Evolutionary conservation across 2,329 filamentous ascomycete species (phyloP), one percentile per base, ranked within the genome.

Genomic region (Dothidotthia symphoricarpi): DNA sequence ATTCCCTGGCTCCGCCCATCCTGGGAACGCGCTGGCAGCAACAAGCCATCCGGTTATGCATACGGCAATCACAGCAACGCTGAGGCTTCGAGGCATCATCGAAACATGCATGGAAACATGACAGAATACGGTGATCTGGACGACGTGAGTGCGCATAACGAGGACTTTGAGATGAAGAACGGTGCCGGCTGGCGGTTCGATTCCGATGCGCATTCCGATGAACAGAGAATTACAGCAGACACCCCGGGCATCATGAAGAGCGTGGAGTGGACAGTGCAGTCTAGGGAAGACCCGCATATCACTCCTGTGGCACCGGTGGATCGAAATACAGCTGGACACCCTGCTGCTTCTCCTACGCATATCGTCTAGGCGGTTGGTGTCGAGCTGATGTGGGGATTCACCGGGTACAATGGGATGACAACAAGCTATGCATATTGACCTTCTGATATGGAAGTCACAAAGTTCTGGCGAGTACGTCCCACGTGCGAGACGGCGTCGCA

Each of bases 91-190:
- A 27, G 24, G 7, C 45, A 35, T 31, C 16, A n/a, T 7, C 34
- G 37, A 24, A 31, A 26, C n/a, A 36, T 28, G 8, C 33, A 26
- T 22, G 13, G 24, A 8, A 34, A 33, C n/a, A 27, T 15, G 10
- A 28, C 36, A 3, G 28, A 32, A 6, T 50, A 54, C 28, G 36
- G 49, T 34, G 51, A 54, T 39, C 15, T 52, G 24, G 48, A 56
- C 16, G 28, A 24, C 16, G 31, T 41, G 5, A 29, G 35, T 16
- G 27, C 28, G 10, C 19, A 38, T 11, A 34, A 45, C 16, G 37
- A 44, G 13, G 39, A 45, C 8, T 35, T 43, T 14, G 53, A 53
- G 41, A 51, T 57, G 51, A 51, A 56, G 36, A 36, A 36, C 10
- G 43, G 45, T 16, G 19, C 19, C 5, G 9, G 19, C 5, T 51